These are phyloP conservation scores for Boletus vermiculosoides DNA, from an alignment of 768 basidiomycete species.

Conservation along the genomic window DNA sequence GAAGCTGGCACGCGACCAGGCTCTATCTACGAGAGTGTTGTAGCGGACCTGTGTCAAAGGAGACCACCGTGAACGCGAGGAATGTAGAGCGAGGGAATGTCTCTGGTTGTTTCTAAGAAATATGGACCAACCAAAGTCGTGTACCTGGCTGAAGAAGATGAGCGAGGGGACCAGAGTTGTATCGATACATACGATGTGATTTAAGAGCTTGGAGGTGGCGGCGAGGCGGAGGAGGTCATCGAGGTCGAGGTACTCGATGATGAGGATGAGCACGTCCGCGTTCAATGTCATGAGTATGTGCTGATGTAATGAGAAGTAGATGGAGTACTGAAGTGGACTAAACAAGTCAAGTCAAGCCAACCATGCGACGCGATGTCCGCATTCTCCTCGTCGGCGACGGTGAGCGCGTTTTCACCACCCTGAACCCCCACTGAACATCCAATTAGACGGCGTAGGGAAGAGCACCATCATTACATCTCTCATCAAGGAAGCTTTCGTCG, in stretches of 20 bases:
- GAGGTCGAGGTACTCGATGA: constrained; percentile 46
- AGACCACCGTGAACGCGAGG: constrained; percentile 45
- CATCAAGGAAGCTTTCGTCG: constrained; percentile 93
- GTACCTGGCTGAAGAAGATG: constrained; percentile 42
- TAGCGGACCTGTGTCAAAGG: constrained; percentile 46
- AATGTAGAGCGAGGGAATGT: constrained; percentile 51
- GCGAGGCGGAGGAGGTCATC: constrained; percentile 40
- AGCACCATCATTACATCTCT: constrained; percentile 95
- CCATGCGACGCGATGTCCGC: constrained; percentile 89
- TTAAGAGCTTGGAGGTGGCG: constrained; percentile 28
- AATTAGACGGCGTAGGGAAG: constrained; percentile 94
- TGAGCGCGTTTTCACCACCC: constrained; percentile 36
- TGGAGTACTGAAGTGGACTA: not conserved
- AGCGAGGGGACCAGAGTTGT: not conserved
- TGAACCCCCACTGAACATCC: constrained; percentile 1
- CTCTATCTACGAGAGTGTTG: constrained; percentile 48
- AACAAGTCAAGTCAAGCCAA: constrained; percentile 18
- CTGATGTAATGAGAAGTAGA: constrained; percentile 20
- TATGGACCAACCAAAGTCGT: constrained; percentile 56
- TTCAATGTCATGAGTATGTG: constrained; percentile 37
- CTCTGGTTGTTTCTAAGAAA: constrained; percentile 52
- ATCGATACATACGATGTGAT: constrained; percentile 39
- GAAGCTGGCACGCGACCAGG: constrained; percentile 53
- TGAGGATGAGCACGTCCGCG: constrained; percentile 53
- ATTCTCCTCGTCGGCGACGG: constrained; percentile 94